phyloP scores from a whole-genome alignment of 305 asterid species.

The Fraxinus paxiana region DNA sequence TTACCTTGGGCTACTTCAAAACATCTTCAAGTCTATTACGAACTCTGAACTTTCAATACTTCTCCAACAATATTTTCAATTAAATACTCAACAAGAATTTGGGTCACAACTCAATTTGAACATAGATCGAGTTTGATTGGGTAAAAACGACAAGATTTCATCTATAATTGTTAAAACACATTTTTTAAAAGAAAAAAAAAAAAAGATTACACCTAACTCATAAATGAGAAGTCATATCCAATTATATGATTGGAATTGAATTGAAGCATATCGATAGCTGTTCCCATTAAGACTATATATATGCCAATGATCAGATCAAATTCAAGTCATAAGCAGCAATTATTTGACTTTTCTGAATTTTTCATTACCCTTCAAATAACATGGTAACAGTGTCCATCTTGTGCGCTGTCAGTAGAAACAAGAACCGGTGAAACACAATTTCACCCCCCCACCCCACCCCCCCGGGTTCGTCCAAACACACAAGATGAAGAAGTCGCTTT shows the following conservation, averaged over 20 bases:
- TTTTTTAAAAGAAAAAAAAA: not conserved
- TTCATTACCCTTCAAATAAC: not conserved
- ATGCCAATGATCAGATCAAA: not conserved
- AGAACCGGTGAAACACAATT: not conserved
- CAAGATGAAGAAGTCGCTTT: not conserved
- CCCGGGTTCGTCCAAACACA: not conserved
- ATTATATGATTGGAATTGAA: not conserved
- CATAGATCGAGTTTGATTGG: no score
- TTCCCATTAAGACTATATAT: not conserved
- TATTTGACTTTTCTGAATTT: not conserved
- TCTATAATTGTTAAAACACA: not conserved
- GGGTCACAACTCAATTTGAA: no score
- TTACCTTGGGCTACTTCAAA: no score
- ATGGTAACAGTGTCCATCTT: not conserved
- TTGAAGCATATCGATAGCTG: not conserved
- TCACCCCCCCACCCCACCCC: not conserved
- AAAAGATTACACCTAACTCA: not conserved
- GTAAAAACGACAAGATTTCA: not conserved
- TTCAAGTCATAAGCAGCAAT: not conserved
- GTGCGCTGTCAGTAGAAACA: not conserved
- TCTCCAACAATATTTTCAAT: no score
- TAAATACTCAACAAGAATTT: no score
- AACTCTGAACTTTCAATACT: no score
- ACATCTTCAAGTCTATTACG: no score
- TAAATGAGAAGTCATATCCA: not conserved